phyloP scores from a whole-genome alignment of 805 yeast species.

The Candida ortonii region DNA sequence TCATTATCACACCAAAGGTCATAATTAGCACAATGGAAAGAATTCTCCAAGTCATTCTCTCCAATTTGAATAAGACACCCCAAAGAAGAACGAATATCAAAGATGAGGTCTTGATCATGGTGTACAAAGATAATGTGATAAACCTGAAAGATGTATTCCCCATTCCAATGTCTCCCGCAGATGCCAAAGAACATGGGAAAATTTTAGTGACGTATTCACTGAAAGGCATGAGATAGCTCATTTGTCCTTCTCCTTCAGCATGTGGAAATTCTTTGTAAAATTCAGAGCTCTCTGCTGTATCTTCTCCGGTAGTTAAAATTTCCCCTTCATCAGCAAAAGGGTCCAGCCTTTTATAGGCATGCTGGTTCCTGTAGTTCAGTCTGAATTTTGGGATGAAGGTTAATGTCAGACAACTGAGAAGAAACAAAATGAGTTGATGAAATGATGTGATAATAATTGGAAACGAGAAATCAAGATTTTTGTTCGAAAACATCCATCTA shows the following conservation, averaged over 20 bases:
- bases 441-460: constrained; percentile 82
- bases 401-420: constrained; percentile 48
- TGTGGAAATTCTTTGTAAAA: constrained; percentile 7
- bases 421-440: constrained; percentile 73
- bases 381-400: constrained; percentile 47
- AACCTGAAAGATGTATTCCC: constrained; percentile 80
- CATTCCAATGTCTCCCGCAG: constrained; percentile 91
- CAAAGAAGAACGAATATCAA: constrained; percentile 86
- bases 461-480: constrained; percentile 70
- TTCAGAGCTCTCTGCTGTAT: constrained; percentile 4
- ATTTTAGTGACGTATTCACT: constrained; percentile 50
- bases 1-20: constrained; percentile 82
- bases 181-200: constrained; percentile 81
- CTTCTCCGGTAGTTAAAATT: no score
- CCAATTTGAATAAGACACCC: constrained; percentile 79
- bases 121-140: constrained; percentile 80
- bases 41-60: constrained; percentile 66
- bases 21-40: constrained; percentile 69
- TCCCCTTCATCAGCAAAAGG: no score
- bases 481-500: constrained; percentile 92
- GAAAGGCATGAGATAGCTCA: constrained; percentile 30
- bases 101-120: constrained; percentile 89
- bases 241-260: constrained; percentile 6
- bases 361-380: constrained; percentile 33
- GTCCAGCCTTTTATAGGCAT: constrained; percentile 15